Evolutionary conservation across 495 filamentous ascomycete species (phyloP), one percentile per base, ranked within the genome.

Genomic region (Chaetomium fimeti): DNA sequence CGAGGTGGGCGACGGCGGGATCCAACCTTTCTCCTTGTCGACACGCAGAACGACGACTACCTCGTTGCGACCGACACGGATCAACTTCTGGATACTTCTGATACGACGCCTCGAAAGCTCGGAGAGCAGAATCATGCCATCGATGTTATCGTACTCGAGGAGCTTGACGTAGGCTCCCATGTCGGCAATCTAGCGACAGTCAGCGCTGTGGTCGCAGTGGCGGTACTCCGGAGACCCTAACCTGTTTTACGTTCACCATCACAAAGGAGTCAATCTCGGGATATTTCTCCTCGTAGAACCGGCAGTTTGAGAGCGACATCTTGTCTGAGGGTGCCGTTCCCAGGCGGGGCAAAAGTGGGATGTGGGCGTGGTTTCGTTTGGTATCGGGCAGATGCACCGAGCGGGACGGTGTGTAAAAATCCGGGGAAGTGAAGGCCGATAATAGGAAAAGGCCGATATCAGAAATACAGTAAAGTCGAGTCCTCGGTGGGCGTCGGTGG

Each of bases 161-260:
- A 98, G 87, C 81, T 98, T 98, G 73, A 98, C 94, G 75, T 98
- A 98, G 69, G 94, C 94, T 69, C 94, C 94, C 94, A 98, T 98
- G 76, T 98, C 94, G 75, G 94, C 94, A 75, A 98, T 98, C 91
- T 97, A 71, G 47, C 64, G 47, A 42, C 36, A 13, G 55, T 48
- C 36, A 22, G 59, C 40, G 57, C 63, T 25, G 60, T 38, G 40
- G 56, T 13, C 27, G 5, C 47, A 60, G 40, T 28, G 47, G 48
- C 57, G 57, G 60, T 22, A 18, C 66, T 43, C 42, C 51, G 18
- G 29, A 36, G 7, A 49, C 67, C 84, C 45, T 79, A 93, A 36
- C 91, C 89, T 94, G 91, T 84, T 93, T 93, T 55, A 94, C 91
- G 79, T 93, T 93, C 75, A 98, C 94, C 94, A 98, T 98, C 64